These are phyloP conservation scores for Prunus fruticosa DNA, from an alignment of 306 rosid genomes.

Conservation along the genomic window DNA sequence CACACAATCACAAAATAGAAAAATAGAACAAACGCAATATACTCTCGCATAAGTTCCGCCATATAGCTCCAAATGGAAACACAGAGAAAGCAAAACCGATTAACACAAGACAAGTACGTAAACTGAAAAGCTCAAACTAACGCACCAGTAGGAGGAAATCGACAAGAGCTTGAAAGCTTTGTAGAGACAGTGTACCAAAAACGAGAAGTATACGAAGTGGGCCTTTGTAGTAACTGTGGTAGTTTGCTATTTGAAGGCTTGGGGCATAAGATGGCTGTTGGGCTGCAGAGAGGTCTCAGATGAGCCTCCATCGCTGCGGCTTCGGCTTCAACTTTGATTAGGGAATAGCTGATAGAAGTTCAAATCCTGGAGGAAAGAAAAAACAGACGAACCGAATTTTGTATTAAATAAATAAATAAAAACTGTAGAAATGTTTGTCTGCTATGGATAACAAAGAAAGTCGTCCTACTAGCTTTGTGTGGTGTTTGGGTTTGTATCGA, in stretches of 20 bases:
- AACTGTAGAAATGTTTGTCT: neutral
- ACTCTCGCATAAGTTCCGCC: neutral
- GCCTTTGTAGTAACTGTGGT: conserved; percentile 19
- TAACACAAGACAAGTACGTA: neutral
- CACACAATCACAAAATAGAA: neutral
- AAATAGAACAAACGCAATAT: neutral
- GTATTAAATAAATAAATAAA: too few relatives aligned
- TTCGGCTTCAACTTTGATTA: neutral
- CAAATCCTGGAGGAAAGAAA: neutral
- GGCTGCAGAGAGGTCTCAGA: conserved; percentile 38
- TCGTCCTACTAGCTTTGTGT: too few relatives aligned
- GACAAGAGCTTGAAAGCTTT: conserved; percentile 27
- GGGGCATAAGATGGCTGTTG: conserved; percentile 16
- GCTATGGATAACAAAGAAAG: too few relatives aligned
- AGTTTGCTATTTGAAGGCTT: conserved; percentile 17
- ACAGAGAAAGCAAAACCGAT: neutral
- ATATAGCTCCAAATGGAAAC: conserved; percentile 1
- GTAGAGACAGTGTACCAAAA: conserved; percentile 24
- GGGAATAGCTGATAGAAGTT: neutral
- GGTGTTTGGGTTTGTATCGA: too few relatives aligned
- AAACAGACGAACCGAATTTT: neutral
- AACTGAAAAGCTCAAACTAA: conserved; percentile 1
- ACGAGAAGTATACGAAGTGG: neutral
- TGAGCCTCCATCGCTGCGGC: conserved; percentile 45
- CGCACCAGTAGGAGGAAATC: conserved; percentile 33